Evolutionary conservation across 768 basidiomycete species (phyloP).

Genomic region (Boletus subcaerulescens): DNA sequence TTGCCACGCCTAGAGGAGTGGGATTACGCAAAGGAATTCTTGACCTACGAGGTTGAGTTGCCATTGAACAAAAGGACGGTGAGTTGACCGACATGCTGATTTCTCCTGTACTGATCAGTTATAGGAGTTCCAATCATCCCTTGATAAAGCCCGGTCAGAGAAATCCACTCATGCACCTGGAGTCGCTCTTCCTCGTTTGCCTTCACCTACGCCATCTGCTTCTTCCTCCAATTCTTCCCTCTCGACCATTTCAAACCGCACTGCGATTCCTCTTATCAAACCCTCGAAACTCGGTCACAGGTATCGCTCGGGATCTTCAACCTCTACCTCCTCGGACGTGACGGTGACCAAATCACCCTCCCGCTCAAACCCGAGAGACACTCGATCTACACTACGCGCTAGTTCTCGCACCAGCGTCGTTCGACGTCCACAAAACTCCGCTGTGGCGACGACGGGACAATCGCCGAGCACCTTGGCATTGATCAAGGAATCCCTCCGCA

Average conservation of each 20-base stretch:
- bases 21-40: slow-evolving; percentile 75
- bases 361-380: slow-evolving; percentile 4
- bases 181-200: slow-evolving; percentile 30
- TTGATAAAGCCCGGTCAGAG: slow-evolving; percentile 33
- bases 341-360: slow-evolving; percentile 24
- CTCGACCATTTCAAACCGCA: slow-evolving; percentile 72
- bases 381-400: slow-evolving; percentile 6
- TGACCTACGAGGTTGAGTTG: slow-evolving; percentile 71
- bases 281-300: slow-evolving; percentile 14
- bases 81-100: slow-evolving; percentile 9
- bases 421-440: slow-evolving; percentile 10
- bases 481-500: slow-evolving; percentile 46
- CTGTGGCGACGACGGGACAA: slow-evolving; percentile 15
- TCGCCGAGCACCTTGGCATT: slow-evolving; percentile 36
- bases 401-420: slow-evolving; percentile 14
- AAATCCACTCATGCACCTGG: slow-evolving; percentile 15
- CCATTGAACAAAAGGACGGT: slow-evolving; percentile 51
- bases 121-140: slow-evolving; percentile 33
- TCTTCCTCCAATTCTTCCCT: slow-evolving; percentile 62
- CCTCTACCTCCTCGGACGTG: slow-evolving; percentile 22
- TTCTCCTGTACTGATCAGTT: slow-evolving; percentile 6
- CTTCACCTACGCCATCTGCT: slow-evolving; percentile 53
- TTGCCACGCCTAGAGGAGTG: slow-evolving; percentile 73
- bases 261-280: slow-evolving; percentile 49
- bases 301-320: slow-evolving; percentile 20